These are phyloP conservation scores for Thermothelomyces thermophilus DNA, from an alignment of 2,329 filamentous ascomycete species.

Conservation along the genomic window DNA sequence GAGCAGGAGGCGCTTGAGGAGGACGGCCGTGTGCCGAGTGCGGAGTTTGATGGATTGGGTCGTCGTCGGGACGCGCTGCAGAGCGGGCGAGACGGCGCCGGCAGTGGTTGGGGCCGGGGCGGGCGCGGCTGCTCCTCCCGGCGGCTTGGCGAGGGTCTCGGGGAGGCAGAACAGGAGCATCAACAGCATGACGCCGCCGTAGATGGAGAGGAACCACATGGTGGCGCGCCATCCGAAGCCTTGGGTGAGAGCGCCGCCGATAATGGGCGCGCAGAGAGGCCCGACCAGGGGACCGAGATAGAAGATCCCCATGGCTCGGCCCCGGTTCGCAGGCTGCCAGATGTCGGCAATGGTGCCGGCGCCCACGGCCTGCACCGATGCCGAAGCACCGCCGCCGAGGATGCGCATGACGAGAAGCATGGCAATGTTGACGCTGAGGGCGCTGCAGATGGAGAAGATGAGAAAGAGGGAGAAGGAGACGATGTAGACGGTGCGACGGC, in stretches of 20 bases:
- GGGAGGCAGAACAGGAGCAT: conserved; percentile 56
- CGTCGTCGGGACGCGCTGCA: conserved; percentile 51
- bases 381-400: conserved; percentile 67
- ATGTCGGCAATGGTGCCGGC: conserved; percentile 78
- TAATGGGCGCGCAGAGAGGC: conserved; percentile 67
- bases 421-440: conserved; percentile 59
- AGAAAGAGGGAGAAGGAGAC: conserved; percentile 66
- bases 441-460: conserved; percentile 63
- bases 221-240: conserved; percentile 67
- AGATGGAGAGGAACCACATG: conserved; percentile 70
- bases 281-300: conserved; percentile 73
- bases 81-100: conserved; percentile 14
- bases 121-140: not conserved
- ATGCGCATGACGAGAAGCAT: conserved; percentile 76
- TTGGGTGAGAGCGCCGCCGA: conserved; percentile 67
- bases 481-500: conserved; percentile 73
- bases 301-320: conserved; percentile 74
- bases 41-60: conserved; percentile 53
- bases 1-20: conserved; percentile 56
- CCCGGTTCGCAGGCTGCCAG: conserved; percentile 67
- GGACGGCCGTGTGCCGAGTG: conserved; percentile 45
- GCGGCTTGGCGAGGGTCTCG: conserved; percentile 49
- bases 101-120: conserved; percentile 11
- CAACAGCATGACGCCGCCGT: conserved; percentile 52
- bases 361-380: conserved; percentile 75